Base-by-base conservation (phyloP, 495 filamentous ascomycete species). In the Neurospora hispaniola region DNA sequence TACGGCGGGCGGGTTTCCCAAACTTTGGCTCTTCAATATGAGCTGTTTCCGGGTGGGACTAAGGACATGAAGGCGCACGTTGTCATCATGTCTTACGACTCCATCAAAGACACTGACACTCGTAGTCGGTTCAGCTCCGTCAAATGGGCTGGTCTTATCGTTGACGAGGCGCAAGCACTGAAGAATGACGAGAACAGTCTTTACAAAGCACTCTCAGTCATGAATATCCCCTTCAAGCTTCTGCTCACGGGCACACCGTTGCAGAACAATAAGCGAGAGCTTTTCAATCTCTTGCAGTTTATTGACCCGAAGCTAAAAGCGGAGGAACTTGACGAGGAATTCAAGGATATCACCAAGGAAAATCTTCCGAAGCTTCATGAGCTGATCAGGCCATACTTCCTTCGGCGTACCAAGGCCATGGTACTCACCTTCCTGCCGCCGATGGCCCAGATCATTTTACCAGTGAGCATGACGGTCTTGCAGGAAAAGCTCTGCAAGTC, bases 261-360 rank as follows among this genome's bases (percentile, higher is more conserved):
- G 66, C 96, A 99, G 75, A 99, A 99, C 77, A 98, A 97, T 79
- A 91, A 92, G 68, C 85, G 93, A 71, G 96, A 99, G 78, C 81
- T 99, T 4, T 98, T 98, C 81, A 99, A 97, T 77, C 87, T 99
- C 10, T 83, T 99, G 1, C 94, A 98, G 76, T 99, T 99, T 79
- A 83, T 97, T 43, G 92, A 98, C 77, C 85, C 81, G 0, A 71
- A 77, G 0, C 85, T 91, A 48, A 84, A 92, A 74, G 94, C 96
- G 2, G 87, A 87, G 38, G 77, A 84, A 0, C 82, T 98, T 7
- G 96, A 99, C 74, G 82, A 86, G 66, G 79, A 94, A 77, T 98
- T 93, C 79, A 85, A 84, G 10, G 86, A 89, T 12, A 82, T 98
- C 44, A 93, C 90, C 0, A 89, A 89, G 69, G 93, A 96, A 38